Conservation (phyloP, 2,329 filamentous ascomycete genomes). For the Pseudogymnoascus sp. region DNA sequence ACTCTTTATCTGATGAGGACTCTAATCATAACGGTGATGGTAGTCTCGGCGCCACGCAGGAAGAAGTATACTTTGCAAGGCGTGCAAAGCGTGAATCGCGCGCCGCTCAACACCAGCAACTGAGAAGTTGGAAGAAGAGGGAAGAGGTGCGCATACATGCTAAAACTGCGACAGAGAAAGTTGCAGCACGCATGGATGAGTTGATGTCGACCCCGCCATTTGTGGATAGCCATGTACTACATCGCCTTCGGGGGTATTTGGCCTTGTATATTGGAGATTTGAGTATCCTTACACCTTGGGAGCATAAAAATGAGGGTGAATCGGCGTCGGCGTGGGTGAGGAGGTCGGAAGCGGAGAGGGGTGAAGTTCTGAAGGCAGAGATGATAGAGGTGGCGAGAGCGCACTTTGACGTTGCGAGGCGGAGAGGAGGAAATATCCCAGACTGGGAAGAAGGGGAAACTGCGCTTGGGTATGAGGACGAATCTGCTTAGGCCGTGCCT, state of each 20-base stretch:
- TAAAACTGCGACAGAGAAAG: conserved; percentile 45
- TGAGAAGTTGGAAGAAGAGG: conserved; percentile 21
- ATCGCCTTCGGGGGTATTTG: conserved; percentile 66
- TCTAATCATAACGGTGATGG: conserved; percentile 20
- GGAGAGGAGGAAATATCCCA: conserved; percentile 16
- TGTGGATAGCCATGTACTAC: conserved; percentile 57
- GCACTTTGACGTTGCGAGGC: conserved; percentile 33
- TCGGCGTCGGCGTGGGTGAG: conserved; percentile 15
- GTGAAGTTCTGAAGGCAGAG: conserved; percentile 22
- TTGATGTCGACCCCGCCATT: conserved; percentile 65
- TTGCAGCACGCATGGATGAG: conserved; percentile 64
- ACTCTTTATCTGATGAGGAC: conserved; percentile 18
- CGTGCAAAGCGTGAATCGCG: conserved; percentile 15
- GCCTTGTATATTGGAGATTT: conserved; percentile 71
- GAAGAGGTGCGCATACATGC: conserved; percentile 24
- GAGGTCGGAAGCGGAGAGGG: conserved; percentile 19
- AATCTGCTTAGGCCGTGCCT: background rate
- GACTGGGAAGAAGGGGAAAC: background rate
- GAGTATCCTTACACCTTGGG: conserved; percentile 32
- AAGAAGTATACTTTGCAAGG: conserved; percentile 8
- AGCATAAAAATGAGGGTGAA: conserved; percentile 16
- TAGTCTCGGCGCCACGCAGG: conserved; percentile 15
- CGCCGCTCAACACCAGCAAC: background rate
- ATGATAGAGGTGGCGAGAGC: conserved; percentile 31
- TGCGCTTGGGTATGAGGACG: background rate